These are phyloP conservation scores for Fusarium fracticaudum DNA, from an alignment of 2,329 filamentous ascomycete species.

Conservation along the genomic window DNA sequence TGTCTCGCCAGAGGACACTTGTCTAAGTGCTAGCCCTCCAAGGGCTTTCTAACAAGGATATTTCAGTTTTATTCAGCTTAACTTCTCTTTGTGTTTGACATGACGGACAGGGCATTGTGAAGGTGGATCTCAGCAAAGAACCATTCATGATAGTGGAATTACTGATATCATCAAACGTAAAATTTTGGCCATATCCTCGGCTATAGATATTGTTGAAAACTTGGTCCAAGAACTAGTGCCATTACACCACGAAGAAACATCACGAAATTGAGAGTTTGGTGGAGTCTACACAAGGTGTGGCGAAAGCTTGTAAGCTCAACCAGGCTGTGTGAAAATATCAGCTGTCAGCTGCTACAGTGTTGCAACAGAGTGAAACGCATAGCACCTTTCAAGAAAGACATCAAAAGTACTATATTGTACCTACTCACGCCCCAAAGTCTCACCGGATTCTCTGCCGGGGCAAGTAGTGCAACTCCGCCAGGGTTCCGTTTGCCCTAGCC, in stretches of 20 bases:
- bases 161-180: slow-evolving; percentile 11
- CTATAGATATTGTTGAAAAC: not conserved
- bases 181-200: slow-evolving; percentile 13
- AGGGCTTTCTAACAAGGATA: slow-evolving; percentile 1
- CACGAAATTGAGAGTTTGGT: not conserved
- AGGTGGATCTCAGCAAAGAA: slow-evolving; percentile 17
- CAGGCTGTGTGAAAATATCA: slow-evolving; percentile 12
- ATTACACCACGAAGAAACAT: not conserved
- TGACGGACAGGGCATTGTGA: not conserved
- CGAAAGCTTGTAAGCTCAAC: slow-evolving; percentile 7
- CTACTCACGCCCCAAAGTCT: slow-evolving; percentile 13
- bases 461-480: slow-evolving; percentile 21
- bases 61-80: slow-evolving; percentile 11
- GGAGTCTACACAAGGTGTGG: slow-evolving; percentile 19
- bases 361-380: slow-evolving; percentile 10
- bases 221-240: not conserved
- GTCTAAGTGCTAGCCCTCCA: slow-evolving; percentile 1
- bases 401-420: not conserved
- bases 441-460: slow-evolving; percentile 11
- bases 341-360: slow-evolving; percentile 11
- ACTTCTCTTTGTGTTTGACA: not conserved
- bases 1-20: slow-evolving; percentile 30
- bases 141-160: slow-evolving; percentile 3
- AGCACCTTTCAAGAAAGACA: not conserved
- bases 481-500: slow-evolving; percentile 24